phyloP scores from a whole-genome alignment of 768 basidiomycete genomes.

The Lentinula guzmanii region DNA sequence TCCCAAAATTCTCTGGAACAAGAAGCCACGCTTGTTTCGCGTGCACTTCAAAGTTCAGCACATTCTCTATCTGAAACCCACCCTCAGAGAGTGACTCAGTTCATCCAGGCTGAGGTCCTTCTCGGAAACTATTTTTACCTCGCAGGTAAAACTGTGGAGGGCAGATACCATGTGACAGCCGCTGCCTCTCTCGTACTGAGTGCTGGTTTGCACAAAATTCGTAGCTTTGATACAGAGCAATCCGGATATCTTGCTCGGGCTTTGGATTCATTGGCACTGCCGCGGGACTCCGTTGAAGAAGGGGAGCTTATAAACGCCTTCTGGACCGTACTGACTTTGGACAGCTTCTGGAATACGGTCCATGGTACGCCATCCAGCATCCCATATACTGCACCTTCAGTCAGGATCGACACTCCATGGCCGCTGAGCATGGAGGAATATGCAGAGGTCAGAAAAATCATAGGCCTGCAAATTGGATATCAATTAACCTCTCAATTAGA shows the following conservation, averaged over 20 bases:
- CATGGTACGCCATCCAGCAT: constrained; percentile 37
- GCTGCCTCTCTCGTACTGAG: constrained; percentile 35
- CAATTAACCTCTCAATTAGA: constrained; percentile 1
- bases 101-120: constrained; percentile 47
- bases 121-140: constrained; percentile 48
- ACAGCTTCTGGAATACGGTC: constrained; percentile 43
- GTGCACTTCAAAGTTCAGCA: constrained; percentile 31
- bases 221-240: constrained; percentile 2
- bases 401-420: constrained; percentile 30
- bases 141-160: constrained; percentile 37
- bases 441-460: constrained; percentile 9
- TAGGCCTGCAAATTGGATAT: neutral
- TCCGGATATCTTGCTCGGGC: constrained; percentile 16
- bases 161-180: constrained; percentile 43
- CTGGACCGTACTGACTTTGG: constrained; percentile 55
- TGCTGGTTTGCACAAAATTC: neutral
- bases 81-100: constrained; percentile 30
- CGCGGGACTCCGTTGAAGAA: constrained; percentile 40
- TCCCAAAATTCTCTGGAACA: constrained; percentile 16
- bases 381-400: constrained; percentile 28
- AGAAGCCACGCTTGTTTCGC: constrained; percentile 32
- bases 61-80: constrained; percentile 33
- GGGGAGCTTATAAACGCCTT: constrained; percentile 63
- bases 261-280: constrained; percentile 19
- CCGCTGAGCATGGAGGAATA: constrained; percentile 19